Evolutionary conservation across 148 eudicot species (phyloP).

Genomic region (Spergularia marina): DNA sequence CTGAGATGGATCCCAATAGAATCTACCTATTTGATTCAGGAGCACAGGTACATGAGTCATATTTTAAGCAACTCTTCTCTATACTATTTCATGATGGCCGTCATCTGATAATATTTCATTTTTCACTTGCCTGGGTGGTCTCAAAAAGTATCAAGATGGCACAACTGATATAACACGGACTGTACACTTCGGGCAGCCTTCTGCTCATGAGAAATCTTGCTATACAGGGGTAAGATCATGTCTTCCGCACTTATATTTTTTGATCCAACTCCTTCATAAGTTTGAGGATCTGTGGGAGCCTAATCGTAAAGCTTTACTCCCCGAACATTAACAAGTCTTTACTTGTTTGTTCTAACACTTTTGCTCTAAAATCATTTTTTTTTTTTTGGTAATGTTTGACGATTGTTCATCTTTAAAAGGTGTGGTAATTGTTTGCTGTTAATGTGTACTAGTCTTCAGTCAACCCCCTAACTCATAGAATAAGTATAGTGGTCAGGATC

Average conservation of each 20-base stretch:
- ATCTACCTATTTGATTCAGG: constrained; percentile 93
- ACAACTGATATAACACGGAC: constrained; percentile 97
- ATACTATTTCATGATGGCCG: not conserved
- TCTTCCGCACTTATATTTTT: not conserved
- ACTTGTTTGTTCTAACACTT: too few relatives aligned
- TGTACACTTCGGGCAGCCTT: constrained; percentile 90
- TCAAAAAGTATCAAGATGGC: constrained; percentile 81
- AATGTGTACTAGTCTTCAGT: too few relatives aligned
- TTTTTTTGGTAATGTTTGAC: too few relatives aligned
- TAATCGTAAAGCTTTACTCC: too few relatives aligned
- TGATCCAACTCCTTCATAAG: too few relatives aligned
- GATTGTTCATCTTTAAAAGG: too few relatives aligned
- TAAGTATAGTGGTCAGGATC: too few relatives aligned
- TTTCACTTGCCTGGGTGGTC: constrained; percentile 14
- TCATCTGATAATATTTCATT: not conserved
- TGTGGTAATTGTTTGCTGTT: too few relatives aligned
- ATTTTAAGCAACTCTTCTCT: constrained; percentile 11
- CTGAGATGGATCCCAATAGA: constrained; percentile 83
- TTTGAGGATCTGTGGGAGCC: too few relatives aligned
- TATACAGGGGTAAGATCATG: constrained; percentile 72
- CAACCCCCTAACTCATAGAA: too few relatives aligned
- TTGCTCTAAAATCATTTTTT: too few relatives aligned
- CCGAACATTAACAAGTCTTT: too few relatives aligned
- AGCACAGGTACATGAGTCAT: constrained; percentile 65
- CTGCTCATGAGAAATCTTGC: constrained; percentile 90